Evolutionary conservation across 164 flowering plant species (phyloP).

Genomic region (Houttuynia cordata): DNA sequence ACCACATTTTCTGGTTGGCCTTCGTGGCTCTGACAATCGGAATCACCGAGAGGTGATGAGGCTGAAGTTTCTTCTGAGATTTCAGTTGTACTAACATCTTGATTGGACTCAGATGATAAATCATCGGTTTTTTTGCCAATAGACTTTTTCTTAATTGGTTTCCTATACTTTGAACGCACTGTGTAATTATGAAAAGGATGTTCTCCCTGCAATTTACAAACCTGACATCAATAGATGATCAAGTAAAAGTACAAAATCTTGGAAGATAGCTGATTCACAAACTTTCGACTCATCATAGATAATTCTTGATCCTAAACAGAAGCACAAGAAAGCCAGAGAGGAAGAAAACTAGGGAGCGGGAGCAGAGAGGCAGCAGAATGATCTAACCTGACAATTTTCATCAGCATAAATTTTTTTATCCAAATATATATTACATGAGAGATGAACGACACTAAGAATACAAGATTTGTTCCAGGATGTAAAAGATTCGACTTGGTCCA

Average conservation of each 20-base stretch:
- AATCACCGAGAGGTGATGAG: constrained; percentile 6
- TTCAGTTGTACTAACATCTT: constrained; percentile 16
- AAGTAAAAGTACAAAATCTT: too few species aligned
- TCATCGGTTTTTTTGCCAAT: constrained; percentile 7
- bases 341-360: too few species aligned
- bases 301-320: not conserved
- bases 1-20: constrained; percentile 9
- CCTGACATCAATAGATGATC: not conserved
- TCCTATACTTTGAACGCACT: constrained; percentile 65
- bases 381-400: too few species aligned
- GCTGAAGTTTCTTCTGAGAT: constrained; percentile 7
- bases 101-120: constrained; percentile 18
- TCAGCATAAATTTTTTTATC: too few species aligned
- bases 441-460: too few species aligned
- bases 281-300: not conserved
- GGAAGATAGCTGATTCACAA: not conserved
- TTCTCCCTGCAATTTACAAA: constrained; percentile 46
- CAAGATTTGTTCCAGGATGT: too few species aligned
- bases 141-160: constrained; percentile 13
- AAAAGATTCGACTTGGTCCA: too few species aligned
- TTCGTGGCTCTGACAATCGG: constrained; percentile 14
- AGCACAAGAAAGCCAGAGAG: not conserved
- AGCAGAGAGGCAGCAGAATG: too few species aligned
- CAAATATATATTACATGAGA: too few species aligned
- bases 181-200: constrained; percentile 93